Evolutionary conservation across 257 asterid species (phyloP).

Genomic region (Solanum peruvianum): DNA sequence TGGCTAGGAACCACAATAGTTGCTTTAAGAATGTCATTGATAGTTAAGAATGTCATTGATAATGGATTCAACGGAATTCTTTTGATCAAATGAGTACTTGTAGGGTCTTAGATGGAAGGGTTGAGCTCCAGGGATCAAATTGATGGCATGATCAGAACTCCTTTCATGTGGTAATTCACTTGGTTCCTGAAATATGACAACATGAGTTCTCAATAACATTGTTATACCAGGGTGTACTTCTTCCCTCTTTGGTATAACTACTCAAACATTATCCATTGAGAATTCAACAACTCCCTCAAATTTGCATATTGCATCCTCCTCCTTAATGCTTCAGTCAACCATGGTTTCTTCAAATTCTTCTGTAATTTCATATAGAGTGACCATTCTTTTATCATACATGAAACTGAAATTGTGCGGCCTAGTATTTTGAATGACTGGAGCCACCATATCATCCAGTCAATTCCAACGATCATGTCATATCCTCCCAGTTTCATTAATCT

Average conservation of each 20-base stretch:
- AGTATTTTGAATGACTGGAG: neutral
- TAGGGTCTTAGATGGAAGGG: neutral
- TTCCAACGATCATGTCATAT: neutral
- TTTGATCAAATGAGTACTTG: neutral
- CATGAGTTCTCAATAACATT: fast-evolving
- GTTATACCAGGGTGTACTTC: neutral
- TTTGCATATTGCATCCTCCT: neutral
- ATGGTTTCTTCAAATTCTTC: neutral
- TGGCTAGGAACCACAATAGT: neutral
- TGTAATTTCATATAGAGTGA: neutral
- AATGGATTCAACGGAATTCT: neutral
- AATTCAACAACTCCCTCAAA: neutral
- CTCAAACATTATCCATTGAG: neutral
- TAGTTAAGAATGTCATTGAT: neutral
- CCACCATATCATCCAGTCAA: neutral
- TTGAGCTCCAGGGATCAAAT: neutral
- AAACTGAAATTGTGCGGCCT: neutral
- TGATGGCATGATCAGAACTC: neutral
- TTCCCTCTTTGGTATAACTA: too few relatives aligned
- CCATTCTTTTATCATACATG: too few relatives aligned
- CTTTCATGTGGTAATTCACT: neutral
- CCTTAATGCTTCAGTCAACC: neutral
- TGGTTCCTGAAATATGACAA: neutral
- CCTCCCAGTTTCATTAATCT: neutral
- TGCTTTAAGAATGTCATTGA: neutral